Percentiles rank a stretch among this genome's conserved stretches.
phyloP scores from a whole-genome alignment of 495 filamentous ascomycete species.

The Xylaria longipes region DNA sequence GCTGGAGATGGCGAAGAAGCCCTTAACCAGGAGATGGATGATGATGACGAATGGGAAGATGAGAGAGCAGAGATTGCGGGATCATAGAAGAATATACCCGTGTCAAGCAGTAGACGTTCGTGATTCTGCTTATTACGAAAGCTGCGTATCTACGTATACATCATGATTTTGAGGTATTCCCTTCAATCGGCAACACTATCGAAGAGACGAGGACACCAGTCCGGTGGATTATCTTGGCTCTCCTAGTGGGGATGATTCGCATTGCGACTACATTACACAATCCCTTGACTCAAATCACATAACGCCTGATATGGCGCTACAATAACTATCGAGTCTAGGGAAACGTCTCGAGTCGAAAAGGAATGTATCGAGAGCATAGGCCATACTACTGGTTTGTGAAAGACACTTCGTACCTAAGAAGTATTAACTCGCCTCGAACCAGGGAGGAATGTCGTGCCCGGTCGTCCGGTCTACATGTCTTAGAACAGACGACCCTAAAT shows the following conservation, averaged over 20 bases:
- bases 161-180: neutral
- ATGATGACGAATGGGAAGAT: constrained; percentile 61
- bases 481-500: neutral
- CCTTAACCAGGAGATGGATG: constrained; percentile 59
- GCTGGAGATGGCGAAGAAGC: constrained; percentile 67
- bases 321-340: neutral
- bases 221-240: neutral
- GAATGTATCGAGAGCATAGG: neutral
- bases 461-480: neutral
- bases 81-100: constrained; percentile 27
- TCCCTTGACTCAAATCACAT: constrained; percentile 6
- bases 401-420: neutral
- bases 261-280: neutral
- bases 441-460: neutral
- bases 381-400: neutral
- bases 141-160: neutral
- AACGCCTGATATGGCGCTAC: neutral
- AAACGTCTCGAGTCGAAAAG: neutral
- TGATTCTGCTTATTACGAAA: neutral
- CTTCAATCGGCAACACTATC: neutral
- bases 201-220: neutral
- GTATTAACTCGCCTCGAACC: neutral
- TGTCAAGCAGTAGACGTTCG: neutral
- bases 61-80: constrained; percentile 55
- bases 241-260: neutral